Conservation (phyloP, 2,329 filamentous ascomycete species). For the Phaeomoniella chlamydospora region DNA sequence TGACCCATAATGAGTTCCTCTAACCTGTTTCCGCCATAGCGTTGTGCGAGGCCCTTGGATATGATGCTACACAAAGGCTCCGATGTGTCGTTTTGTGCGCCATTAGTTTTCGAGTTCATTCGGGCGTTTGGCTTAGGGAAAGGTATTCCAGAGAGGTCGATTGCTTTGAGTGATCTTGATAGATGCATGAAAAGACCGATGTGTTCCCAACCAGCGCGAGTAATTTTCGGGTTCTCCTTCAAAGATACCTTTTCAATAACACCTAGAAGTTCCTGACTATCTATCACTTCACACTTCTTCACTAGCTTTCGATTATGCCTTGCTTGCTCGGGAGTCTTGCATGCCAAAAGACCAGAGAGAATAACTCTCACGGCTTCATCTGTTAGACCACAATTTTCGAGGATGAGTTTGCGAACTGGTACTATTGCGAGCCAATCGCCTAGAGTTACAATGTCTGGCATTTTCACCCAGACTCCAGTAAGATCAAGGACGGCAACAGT, state of each 20-base stretch:
- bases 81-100: conserved; percentile 2
- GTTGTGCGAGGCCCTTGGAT: conserved; percentile 59
- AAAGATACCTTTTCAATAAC: conserved; percentile 76
- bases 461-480: conserved; percentile 67
- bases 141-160: conserved; percentile 74
- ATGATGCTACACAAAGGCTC: conserved; percentile 52
- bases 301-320: conserved; percentile 30
- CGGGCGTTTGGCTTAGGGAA: conserved; percentile 43
- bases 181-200: conserved; percentile 82
- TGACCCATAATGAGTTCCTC: conserved; percentile 75
- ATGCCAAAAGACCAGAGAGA: conserved; percentile 70
- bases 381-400: conserved; percentile 76
- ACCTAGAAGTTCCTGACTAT: conserved; percentile 32
- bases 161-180: conserved; percentile 68
- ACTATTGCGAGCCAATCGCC: conserved; percentile 92
- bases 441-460: conserved; percentile 72
- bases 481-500: conserved; percentile 71
- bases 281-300: conserved; percentile 20
- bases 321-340: conserved; percentile 50
- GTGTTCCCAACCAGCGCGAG: conserved; percentile 78
- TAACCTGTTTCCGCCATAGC: conserved; percentile 59
- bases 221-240: conserved; percentile 78
- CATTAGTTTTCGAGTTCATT: conserved; percentile 13
- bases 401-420: conserved; percentile 68
- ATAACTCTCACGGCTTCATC: conserved; percentile 81